These are phyloP conservation scores for Pleurotus djamor DNA, from an alignment of 768 basidiomycete species.

Conservation along the genomic window DNA sequence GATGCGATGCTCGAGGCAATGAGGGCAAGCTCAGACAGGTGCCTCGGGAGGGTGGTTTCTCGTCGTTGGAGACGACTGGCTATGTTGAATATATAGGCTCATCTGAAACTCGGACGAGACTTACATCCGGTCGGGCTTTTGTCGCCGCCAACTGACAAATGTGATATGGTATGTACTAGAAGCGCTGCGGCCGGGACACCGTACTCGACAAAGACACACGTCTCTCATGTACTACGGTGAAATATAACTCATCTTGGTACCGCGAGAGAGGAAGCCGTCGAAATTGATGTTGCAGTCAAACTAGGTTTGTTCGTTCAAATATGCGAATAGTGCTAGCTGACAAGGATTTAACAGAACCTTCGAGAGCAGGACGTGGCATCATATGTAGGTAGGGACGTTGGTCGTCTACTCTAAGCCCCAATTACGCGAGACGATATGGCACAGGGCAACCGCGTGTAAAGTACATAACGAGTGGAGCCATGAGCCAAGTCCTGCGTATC, in stretches of 20 bases:
- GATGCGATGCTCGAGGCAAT: background rate
- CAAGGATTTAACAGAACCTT: background rate
- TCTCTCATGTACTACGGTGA: too few species aligned
- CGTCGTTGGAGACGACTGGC: too few species aligned
- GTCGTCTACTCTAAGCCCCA: too few species aligned
- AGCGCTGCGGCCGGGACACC: background rate
- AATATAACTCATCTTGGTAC: too few species aligned
- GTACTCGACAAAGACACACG: background rate
- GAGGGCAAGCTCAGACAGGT: too few species aligned
- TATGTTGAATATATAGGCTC: background rate
- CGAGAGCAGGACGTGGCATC: background rate
- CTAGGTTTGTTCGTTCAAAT: background rate
- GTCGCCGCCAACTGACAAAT: conserved; percentile 5
- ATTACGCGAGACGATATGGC: too few species aligned
- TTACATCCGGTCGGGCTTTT: conserved; percentile 6
- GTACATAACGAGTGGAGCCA: too few species aligned
- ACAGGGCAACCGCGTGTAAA: too few species aligned
- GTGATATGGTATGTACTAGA: background rate
- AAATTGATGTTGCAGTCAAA: conserved; percentile 3
- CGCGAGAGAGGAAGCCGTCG: too few species aligned
- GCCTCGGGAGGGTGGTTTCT: too few species aligned
- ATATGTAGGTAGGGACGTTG: too few species aligned
- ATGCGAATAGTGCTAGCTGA: background rate
- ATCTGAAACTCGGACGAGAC: background rate
- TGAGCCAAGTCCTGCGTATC: too few species aligned